Evolutionary conservation across 306 rosid species (phyloP).

Genomic region (Prunus persica): Prunus_persica_NCBIv2 NC_034009.1:3982501-3983000

Average conservation of each 20-base stretch:
- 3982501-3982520: slow-evolving; percentile 26
- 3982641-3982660: slow-evolving; percentile 29
- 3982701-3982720: slow-evolving; percentile 24
- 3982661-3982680: background rate
- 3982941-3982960: too few relatives aligned
- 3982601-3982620: slow-evolving; percentile 17
- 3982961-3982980: too few relatives aligned
- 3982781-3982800: background rate
- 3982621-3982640: slow-evolving; percentile 40
- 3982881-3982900: too few relatives aligned
- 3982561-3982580: slow-evolving; percentile 14
- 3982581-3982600: slow-evolving; percentile 29
- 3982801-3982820: background rate
- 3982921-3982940: too few relatives aligned
- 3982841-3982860: too few relatives aligned
- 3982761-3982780: background rate
- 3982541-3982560: slow-evolving; percentile 25
- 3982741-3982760: slow-evolving; percentile 7
- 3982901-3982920: too few relatives aligned
- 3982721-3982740: slow-evolving; percentile 1
- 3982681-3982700: slow-evolving; percentile 11
- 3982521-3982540: slow-evolving; percentile 36
- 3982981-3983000: too few relatives aligned
- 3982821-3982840: too few relatives aligned
- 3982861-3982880: too few relatives aligned